Percentiles rank a stretch among this genome's conserved stretches.
phyloP scores from a whole-genome alignment of 305 asterid species.

The Fraxinus paxiana region DNA sequence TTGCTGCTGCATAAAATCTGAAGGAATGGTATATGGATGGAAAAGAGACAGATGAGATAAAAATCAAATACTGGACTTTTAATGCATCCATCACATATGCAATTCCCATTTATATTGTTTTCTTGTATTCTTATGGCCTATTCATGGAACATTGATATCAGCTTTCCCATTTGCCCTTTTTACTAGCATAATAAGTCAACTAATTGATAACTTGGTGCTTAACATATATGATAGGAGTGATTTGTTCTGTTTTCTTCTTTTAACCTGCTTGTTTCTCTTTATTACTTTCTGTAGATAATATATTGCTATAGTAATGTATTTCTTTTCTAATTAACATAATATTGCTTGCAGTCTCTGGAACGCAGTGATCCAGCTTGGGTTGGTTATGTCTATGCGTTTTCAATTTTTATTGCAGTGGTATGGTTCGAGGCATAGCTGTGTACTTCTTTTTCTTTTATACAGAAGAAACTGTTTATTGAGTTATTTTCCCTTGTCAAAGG shows the following conservation, averaged over 20 bases:
- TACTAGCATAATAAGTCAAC: background rate
- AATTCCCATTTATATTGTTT: background rate
- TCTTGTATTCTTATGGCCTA: background rate
- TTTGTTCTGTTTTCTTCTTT: background rate
- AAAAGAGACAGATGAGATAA: background rate
- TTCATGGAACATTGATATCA: background rate
- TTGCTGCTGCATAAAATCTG: background rate
- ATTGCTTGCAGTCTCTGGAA: constrained; percentile 77
- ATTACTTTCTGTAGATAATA: constrained; percentile 8
- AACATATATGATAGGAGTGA: background rate
- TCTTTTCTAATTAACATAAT: constrained; percentile 26
- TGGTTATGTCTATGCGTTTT: constrained; percentile 79
- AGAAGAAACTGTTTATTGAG: background rate
- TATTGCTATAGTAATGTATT: constrained; percentile 10
- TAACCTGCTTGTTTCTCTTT: constrained; percentile 5
- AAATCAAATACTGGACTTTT: background rate
- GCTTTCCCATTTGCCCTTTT: background rate
- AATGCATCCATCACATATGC: background rate
- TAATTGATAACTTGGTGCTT: background rate
- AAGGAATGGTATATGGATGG: background rate
- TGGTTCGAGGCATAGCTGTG: constrained; percentile 20
- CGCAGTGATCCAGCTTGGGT: constrained; percentile 79
- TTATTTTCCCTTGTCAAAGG: background rate
- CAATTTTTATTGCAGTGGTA: constrained; percentile 86
- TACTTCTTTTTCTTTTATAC: constrained; percentile 13